phyloP scores from a whole-genome alignment of 495 filamentous ascomycete species.

The Cercophora samala region DNA sequence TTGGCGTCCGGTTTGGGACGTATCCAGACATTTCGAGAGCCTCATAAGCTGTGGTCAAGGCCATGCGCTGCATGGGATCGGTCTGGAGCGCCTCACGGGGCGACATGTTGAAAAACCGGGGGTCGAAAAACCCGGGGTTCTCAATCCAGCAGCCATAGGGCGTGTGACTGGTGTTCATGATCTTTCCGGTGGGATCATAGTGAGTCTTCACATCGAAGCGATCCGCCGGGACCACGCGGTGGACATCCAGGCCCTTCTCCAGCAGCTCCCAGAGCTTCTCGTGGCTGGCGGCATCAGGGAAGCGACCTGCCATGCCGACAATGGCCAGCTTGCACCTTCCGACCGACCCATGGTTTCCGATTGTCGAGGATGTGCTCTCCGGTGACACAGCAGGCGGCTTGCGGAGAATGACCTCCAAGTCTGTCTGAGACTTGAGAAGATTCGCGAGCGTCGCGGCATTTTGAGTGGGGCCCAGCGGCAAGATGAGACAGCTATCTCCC shows the following conservation, averaged over 20 bases:
- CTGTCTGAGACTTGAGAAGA: slow-evolving; percentile 38
- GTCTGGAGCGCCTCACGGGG: slow-evolving; percentile 85
- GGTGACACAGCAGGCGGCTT: slow-evolving; percentile 32
- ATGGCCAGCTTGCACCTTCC: slow-evolving; percentile 59
- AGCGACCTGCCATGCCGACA: slow-evolving; percentile 72
- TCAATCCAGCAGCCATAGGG: slow-evolving; percentile 89
- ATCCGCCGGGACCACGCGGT: slow-evolving; percentile 61
- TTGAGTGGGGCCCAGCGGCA: slow-evolving; percentile 53
- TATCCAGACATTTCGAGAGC: slow-evolving; percentile 90
- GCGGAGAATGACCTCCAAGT: slow-evolving; percentile 41
- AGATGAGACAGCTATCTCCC: slow-evolving; percentile 47
- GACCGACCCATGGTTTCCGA: slow-evolving; percentile 44
- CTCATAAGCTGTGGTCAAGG: slow-evolving; percentile 80
- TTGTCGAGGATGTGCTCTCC: slow-evolving; percentile 31
- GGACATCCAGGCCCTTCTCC: slow-evolving; percentile 60
- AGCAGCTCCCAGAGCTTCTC: slow-evolving; percentile 72
- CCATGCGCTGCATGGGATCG: slow-evolving; percentile 85
- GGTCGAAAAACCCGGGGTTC: slow-evolving; percentile 80
- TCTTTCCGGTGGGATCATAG: slow-evolving; percentile 70
- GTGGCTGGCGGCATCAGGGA: slow-evolving; percentile 63
- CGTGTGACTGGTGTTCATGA: slow-evolving; percentile 75
- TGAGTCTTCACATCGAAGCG: slow-evolving; percentile 79
- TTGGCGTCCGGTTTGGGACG: slow-evolving; percentile 80
- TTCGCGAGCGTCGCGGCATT: slow-evolving; percentile 44
- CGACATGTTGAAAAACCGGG: slow-evolving; percentile 93